These are phyloP conservation scores for Colletotrichum orbiculare DNA, from an alignment of 2,329 filamentous ascomycete species.

Conservation along the genomic window DNA sequence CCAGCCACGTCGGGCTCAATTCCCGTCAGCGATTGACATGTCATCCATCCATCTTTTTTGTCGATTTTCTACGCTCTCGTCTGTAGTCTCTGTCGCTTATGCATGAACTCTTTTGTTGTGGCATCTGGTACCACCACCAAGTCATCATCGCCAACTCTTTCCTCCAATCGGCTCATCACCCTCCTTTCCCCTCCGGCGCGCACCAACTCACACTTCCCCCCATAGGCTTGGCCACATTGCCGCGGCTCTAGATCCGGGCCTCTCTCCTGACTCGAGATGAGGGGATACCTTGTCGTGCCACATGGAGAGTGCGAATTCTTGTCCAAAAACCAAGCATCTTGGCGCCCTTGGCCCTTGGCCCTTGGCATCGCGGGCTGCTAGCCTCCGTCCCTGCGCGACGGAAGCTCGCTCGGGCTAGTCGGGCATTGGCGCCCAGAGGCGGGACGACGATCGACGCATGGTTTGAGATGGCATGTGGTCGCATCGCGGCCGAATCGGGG, in stretches of 20 bases:
- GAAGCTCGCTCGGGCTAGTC: conserved; percentile 3
- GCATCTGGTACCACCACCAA: background rate
- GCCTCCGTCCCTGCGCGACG: conserved; percentile 13
- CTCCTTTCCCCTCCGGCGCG: background rate
- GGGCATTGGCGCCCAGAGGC: conserved; percentile 3
- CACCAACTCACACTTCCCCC: background rate
- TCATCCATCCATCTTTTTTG: background rate
- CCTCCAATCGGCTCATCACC: background rate
- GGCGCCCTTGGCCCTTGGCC: background rate
- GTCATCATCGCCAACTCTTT: background rate
- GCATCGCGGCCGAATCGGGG: conserved; percentile 20
- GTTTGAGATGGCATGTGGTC: background rate
- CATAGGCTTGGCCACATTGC: background rate
- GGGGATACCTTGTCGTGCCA: conserved; percentile 1
- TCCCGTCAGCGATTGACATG: conserved; percentile 30
- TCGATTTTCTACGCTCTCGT: background rate
- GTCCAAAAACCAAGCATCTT: conserved; percentile 31
- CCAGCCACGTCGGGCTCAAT: conserved; percentile 35
- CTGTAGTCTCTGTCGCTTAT: background rate
- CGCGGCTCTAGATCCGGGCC: background rate
- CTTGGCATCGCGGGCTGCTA: conserved; percentile 31
- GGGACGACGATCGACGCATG: conserved; percentile 10
- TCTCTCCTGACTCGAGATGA: background rate
- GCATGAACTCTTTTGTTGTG: background rate
- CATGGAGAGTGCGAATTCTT: background rate